phyloP scores from a whole-genome alignment of 257 asterid species.

The Plantago ovata region DNA sequence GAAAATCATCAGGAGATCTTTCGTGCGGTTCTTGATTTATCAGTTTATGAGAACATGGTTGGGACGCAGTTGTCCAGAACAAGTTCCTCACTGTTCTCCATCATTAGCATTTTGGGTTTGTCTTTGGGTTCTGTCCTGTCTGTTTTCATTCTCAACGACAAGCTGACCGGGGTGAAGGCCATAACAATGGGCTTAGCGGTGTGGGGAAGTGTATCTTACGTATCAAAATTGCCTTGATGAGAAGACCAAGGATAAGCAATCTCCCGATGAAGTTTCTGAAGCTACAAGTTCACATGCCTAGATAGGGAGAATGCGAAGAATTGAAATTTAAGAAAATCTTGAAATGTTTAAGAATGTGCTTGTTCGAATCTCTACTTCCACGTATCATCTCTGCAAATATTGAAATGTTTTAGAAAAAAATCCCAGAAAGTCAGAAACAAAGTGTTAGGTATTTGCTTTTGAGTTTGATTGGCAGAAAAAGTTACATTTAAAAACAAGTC shows the following conservation, averaged over 20 bases:
- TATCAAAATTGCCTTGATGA: constrained; percentile 71
- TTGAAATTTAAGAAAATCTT: too few relatives aligned
- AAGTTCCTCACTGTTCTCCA: constrained; percentile 60
- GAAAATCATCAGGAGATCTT: constrained; percentile 38
- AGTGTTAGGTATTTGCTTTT: too few relatives aligned
- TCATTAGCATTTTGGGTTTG: constrained; percentile 53
- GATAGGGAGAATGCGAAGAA: too few relatives aligned
- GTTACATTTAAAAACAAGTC: too few relatives aligned
- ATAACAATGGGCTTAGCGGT: constrained; percentile 53
- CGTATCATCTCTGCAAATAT: too few relatives aligned
- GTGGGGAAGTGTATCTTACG: constrained; percentile 71
- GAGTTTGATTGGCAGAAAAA: too few relatives aligned
- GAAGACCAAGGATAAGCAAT: constrained; percentile 20
- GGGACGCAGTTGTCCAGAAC: constrained; percentile 30
- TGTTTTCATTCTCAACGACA: constrained; percentile 43
- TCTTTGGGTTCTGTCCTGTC: constrained; percentile 62
- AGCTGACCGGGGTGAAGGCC: constrained; percentile 45
- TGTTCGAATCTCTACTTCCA: too few relatives aligned
- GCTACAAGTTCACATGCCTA: background rate
- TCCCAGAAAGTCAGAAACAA: too few relatives aligned
- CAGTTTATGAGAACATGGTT: constrained; percentile 26
- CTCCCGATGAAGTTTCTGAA: background rate
- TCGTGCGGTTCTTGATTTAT: constrained; percentile 31
- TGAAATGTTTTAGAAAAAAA: too few relatives aligned
- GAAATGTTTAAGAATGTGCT: too few relatives aligned